Percentiles rank a stretch among this genome's conserved stretches.
Evolutionary conservation across 208 protist species (phyloP).

Genomic region (Acanthamoeba lugdunensis): DNA sequence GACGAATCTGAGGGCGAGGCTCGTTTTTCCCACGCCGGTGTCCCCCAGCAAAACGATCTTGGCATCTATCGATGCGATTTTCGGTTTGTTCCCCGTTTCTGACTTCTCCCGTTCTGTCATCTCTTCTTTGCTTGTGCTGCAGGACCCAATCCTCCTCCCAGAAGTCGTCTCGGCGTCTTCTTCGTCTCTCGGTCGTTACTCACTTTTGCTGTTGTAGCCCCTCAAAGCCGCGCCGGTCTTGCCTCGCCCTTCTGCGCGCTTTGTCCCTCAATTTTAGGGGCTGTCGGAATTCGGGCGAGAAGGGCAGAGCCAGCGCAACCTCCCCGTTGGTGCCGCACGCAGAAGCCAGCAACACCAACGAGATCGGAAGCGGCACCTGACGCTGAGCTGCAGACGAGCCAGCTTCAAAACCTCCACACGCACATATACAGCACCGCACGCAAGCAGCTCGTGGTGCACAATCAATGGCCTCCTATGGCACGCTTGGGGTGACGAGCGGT

Average conservation of each 20-base stretch:
- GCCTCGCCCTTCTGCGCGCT: too few relatives aligned
- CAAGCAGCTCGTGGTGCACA: not conserved
- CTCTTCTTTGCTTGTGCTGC: not conserved
- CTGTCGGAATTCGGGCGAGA: too few relatives aligned
- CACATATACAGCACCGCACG: not conserved
- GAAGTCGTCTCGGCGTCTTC: not conserved
- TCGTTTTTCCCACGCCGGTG: conserved; percentile 81
- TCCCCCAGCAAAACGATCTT: conserved; percentile 80
- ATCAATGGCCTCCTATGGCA: conserved; percentile 7
- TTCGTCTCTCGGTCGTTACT: too few relatives aligned
- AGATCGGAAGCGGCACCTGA: too few relatives aligned
- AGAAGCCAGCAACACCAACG: too few relatives aligned
- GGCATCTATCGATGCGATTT: conserved; percentile 52
- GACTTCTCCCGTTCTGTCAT: conserved; percentile 59
- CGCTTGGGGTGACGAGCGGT: not conserved
- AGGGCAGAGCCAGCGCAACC: not conserved
- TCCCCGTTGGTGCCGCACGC: not conserved
- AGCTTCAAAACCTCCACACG: not conserved
- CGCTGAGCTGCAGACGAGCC: too few relatives aligned
- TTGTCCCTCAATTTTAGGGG: too few relatives aligned
- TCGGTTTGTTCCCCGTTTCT: conserved; percentile 33
- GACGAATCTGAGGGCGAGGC: conserved; percentile 74
- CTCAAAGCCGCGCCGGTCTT: not conserved
- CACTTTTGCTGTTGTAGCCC: too few relatives aligned
- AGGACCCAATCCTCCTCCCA: not conserved